Evolutionary conservation across 441 rosid species (phyloP).

Genomic region (Arabidopsis lyrata): DNA sequence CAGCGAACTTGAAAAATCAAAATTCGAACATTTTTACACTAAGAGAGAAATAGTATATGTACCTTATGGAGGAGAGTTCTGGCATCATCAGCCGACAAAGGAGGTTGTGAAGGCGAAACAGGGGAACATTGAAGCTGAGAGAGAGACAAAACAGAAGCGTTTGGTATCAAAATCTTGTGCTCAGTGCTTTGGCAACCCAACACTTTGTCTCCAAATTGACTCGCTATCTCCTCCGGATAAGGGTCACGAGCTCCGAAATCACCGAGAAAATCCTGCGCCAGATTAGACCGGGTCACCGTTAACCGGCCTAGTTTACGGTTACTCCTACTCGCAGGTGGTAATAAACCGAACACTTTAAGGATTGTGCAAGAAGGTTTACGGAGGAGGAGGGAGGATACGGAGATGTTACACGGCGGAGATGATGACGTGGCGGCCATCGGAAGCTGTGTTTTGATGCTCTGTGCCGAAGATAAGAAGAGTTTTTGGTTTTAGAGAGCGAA

Average conservation of each 20-base stretch:
- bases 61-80: slow-evolving; percentile 75
- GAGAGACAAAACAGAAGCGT: slow-evolving; percentile 76
- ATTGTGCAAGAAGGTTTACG: slow-evolving; percentile 21
- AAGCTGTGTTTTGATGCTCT: slow-evolving; percentile 3
- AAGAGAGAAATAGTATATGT: not conserved
- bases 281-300: slow-evolving; percentile 43
- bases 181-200: slow-evolving; percentile 70
- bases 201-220: slow-evolving; percentile 83
- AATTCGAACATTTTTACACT: no score
- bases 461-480: slow-evolving; percentile 16
- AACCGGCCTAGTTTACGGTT: slow-evolving; percentile 32
- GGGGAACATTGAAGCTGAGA: slow-evolving; percentile 66
- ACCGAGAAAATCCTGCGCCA: slow-evolving; percentile 58
- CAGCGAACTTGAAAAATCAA: no score
- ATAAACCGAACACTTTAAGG: slow-evolving; percentile 18
- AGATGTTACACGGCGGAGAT: slow-evolving; percentile 28
- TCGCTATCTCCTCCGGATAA: slow-evolving; percentile 82
- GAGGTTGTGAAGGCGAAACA: slow-evolving; percentile 67
- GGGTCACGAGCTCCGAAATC: slow-evolving; percentile 95
- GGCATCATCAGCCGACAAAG: slow-evolving; percentile 70
- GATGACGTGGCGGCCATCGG: slow-evolving; percentile 45
- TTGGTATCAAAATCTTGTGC: slow-evolving; percentile 86
- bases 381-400: slow-evolving; percentile 11
- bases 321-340: not conserved
- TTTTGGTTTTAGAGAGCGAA: not conserved